Conservation (phyloP, 106 monocot genomes). For the Acorus gramineus region DNA sequence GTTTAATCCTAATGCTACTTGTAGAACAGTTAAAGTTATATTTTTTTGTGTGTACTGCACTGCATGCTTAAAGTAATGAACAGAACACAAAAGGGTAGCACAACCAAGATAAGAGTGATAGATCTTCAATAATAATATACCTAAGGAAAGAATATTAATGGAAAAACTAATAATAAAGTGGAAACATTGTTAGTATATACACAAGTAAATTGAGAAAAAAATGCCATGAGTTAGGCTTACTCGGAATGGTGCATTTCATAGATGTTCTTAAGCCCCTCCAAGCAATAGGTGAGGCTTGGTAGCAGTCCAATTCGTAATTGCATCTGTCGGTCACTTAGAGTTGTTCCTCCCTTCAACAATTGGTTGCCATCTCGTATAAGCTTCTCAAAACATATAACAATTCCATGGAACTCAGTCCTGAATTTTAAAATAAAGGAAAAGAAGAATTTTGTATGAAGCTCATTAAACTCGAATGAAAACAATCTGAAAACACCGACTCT, state of each 20-base stretch:
- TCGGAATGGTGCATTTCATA: conserved; percentile 42
- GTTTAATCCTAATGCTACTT: no score
- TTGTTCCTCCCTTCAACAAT: conserved; percentile 34
- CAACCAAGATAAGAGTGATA: no score
- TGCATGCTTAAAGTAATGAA: no score
- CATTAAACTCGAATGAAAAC: neutral
- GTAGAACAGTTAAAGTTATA: no score
- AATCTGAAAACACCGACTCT: neutral
- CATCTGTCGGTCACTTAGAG: conserved; percentile 32
- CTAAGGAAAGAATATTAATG: neutral
- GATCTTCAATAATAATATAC: no score
- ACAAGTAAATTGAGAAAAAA: neutral
- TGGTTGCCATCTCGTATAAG: conserved; percentile 45
- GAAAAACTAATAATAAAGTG: neutral
- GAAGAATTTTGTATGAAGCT: neutral
- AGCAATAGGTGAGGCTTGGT: conserved; percentile 38
- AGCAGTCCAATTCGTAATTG: conserved; percentile 38
- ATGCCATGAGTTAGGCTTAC: conserved; percentile 20
- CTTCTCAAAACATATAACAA: conserved; percentile 42
- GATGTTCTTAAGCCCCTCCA: conserved; percentile 38
- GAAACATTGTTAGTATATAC: neutral
- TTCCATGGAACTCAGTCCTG: conserved; percentile 45
- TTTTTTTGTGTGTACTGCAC: no score
- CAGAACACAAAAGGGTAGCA: no score
- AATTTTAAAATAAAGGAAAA: neutral